Evolutionary conservation across 352 stramenopile genomes (phyloP).

Genomic region (Bremia lactucae): DNA sequence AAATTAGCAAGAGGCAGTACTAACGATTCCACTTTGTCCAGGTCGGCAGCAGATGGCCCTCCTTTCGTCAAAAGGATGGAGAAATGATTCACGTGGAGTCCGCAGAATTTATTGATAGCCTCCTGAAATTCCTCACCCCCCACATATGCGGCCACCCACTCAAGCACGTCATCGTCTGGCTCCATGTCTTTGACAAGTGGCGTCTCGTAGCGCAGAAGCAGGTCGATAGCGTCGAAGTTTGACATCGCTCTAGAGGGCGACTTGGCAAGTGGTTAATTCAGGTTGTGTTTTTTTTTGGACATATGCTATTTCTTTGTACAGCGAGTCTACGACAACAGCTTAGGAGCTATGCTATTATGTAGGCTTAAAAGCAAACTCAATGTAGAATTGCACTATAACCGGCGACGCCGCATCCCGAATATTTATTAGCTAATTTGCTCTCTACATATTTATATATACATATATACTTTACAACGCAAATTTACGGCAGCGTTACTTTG

Average conservation of each 20-base stretch:
- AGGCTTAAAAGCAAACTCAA: too few species aligned
- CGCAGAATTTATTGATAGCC: constrained; percentile 51
- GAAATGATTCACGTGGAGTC: constrained; percentile 46
- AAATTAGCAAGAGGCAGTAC: constrained; percentile 4
- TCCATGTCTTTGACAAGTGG: constrained; percentile 79
- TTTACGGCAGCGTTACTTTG: too few species aligned
- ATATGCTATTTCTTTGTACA: too few species aligned
- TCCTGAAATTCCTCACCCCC: constrained; percentile 64
- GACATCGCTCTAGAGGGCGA: constrained; percentile 20
- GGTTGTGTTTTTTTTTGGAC: too few species aligned
- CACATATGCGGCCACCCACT: constrained; percentile 69
- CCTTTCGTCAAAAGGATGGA: constrained; percentile 51
- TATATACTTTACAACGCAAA: too few species aligned
- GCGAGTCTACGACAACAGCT: too few species aligned
- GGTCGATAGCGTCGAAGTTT: constrained; percentile 69
- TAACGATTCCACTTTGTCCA: constrained; percentile 50
- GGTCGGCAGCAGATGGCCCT: constrained; percentile 38
- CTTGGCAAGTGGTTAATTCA: too few species aligned
- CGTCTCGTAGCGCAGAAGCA: constrained; percentile 70
- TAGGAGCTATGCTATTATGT: too few species aligned
- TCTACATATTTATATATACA: too few species aligned
- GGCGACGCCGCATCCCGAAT: too few species aligned
- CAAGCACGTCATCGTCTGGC: constrained; percentile 60
- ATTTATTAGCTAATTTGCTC: too few species aligned
- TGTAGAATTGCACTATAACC: too few species aligned